Evolutionary conservation across 202 grass and related monocot species (phyloP), one percentile per base, ranked within the genome.

Genomic region (Panicum virgatum): DNA sequence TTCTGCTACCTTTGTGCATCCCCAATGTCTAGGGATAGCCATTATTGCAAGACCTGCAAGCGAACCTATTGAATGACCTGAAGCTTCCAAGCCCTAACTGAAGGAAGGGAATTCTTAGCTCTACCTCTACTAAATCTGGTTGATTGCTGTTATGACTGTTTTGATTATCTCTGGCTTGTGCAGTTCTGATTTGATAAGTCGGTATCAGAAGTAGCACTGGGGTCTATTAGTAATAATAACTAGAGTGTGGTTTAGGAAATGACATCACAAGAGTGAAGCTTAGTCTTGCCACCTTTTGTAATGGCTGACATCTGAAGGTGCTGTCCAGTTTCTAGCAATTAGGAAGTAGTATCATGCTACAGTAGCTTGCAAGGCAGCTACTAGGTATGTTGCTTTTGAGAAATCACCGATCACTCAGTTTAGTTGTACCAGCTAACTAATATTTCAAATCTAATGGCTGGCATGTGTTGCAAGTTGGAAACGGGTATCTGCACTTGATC

Each of bases 1-100:
- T 94, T 97, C 72, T 97, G 89, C 89, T 97, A 97, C 75, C 72
- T 77, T 5, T 97, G 94, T 19, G 91, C 72, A 76, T 82, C 87
- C 25, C 87, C 89, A 23, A 94, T 94, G 94, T 56, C 87, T 7
- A 76, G 4, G 66, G 62, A 9, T 29, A 87, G 61, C 56, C 94
- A 94, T 68, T 7, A 13, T n/a, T 94, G 91, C 77, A 61, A 4
- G 16, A 88, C 13, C 3, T 97, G 94, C 84, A 34, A 60, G 11
- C 54, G 91, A 9, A 89, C 88, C 34, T 86, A 78, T 78, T 78
- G 78, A 82, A 67, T 58, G 54, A 25, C 45, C n/a, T 58, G 56
- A 6, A 57, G 76, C 47, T 64, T 29, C 27, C 12, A 42, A 18
- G 5, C 16, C 46, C 23, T 34, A 25, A 19, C 34, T 26, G 12